phyloP scores from a whole-genome alignment of 2,329 filamentous ascomycete genomes.

The Aspergillus costaricaensis region DNA sequence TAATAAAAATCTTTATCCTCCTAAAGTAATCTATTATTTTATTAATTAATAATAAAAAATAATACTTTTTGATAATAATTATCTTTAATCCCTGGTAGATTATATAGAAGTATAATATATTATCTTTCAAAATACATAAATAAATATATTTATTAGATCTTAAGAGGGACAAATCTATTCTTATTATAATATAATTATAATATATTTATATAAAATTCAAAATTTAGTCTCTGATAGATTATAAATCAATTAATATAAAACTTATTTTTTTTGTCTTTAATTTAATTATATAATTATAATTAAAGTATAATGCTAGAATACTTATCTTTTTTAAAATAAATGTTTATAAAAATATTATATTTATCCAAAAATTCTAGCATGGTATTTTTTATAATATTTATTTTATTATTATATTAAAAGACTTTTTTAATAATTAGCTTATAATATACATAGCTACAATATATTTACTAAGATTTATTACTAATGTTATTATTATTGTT shows the following conservation, averaged over 20 bases:
- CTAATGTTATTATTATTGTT: too few relatives aligned
- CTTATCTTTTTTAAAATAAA: not conserved
- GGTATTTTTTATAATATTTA: too few relatives aligned
- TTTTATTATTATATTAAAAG: too few relatives aligned
- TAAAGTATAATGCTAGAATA: too few relatives aligned
- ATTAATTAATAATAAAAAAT: conserved; percentile 4
- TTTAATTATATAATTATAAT: too few relatives aligned
- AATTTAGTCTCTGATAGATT: not conserved
- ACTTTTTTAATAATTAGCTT: too few relatives aligned
- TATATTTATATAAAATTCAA: not conserved
- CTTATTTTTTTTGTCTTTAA: not conserved
- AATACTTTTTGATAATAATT: conserved; percentile 9
- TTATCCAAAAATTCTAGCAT: too few relatives aligned
- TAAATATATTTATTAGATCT: not conserved
- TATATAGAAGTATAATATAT: not conserved
- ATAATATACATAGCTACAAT: too few relatives aligned
- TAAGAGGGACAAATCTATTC: too few relatives aligned
- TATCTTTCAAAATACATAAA: not conserved
- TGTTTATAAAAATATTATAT: too few relatives aligned
- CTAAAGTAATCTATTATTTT: conserved; percentile 7
- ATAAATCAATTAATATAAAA: not conserved
- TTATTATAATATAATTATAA: not conserved
- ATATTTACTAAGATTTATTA: too few relatives aligned
- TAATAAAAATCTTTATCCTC: not conserved
- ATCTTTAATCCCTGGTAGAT: not conserved